Evolutionary conservation across 225 moss, liverwort and hornwort species (phyloP), one percentile per base, ranked within the genome.

Genomic region (Marchantia paleacea): DNA sequence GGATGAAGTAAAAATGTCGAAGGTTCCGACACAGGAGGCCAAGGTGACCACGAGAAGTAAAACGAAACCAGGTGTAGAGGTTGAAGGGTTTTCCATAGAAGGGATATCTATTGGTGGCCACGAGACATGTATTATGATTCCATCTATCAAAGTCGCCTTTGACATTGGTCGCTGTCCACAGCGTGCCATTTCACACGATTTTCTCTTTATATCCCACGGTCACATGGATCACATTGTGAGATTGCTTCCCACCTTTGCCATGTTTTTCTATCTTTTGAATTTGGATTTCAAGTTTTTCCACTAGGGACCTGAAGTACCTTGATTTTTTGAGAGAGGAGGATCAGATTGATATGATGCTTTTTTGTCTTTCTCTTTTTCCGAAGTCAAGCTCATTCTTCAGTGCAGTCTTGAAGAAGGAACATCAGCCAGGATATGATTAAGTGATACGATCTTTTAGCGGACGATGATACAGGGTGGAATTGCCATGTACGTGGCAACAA

Each of bases 171-270:
- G 95, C 8, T 99, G 99, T 63, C 99, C 99, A 20, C 89, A 91
- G 82, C 92, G 99, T 15, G 91, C 92, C 14, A 85, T 99, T 49
- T 90, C 92, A 18, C 95, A 94, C 74, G 95, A 99, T 69, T 94
- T 88, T 72, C 87, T 99, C 75, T 90, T 95, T 82, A 99, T 99
- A 13, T 95, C 92, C 24, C 95, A 95, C 80, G 86, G 94, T 18
- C 99, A 99, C 83, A 91, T 95, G 95, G 99, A 99, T 82, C 99
- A 99, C 69, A 99, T 99, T 78, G 99, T 99, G 78, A 69, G 95
- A 55, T 70, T 50, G 68, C 63, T 51, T n/a, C 79, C 66, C 47
- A 73, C 39, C 39, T 39, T 39, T 39, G 39, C 5, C 13, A 5
- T 58, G 14, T 58, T 19, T 58, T 58, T 16, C 16, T 6, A 20